Conservation (phyloP, 1,284 basidiomycete genomes). For the Cryptococcus hybrid region DNA sequence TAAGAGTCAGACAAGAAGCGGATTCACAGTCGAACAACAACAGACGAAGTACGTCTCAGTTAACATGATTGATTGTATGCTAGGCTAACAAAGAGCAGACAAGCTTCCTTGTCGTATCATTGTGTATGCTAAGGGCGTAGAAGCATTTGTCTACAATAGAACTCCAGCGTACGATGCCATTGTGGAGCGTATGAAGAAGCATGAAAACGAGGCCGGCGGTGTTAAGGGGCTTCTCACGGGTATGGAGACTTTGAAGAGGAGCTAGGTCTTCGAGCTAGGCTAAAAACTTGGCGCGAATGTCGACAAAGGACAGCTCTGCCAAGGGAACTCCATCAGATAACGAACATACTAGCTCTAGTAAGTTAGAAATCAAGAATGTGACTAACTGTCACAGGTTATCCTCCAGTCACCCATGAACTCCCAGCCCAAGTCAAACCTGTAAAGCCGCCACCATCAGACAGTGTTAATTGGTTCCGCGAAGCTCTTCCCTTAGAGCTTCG, state of each 20-base stretch:
- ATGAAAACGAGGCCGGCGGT: slow-evolving; percentile 18
- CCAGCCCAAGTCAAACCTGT: slow-evolving; percentile 11
- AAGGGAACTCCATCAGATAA: neutral
- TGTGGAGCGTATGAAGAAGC: slow-evolving; percentile 64
- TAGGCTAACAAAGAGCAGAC: slow-evolving; percentile 17
- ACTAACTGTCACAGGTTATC: neutral
- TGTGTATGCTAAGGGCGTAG: slow-evolving; percentile 73
- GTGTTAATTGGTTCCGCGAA: slow-evolving; percentile 57
- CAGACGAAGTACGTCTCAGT: slow-evolving; percentile 29
- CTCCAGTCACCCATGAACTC: slow-evolving; percentile 6
- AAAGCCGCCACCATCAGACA: slow-evolving; percentile 9
- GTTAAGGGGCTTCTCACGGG: slow-evolving; percentile 1
- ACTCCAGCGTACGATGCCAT: slow-evolving; percentile 85
- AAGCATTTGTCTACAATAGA: slow-evolving; percentile 87
- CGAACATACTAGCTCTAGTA: neutral
- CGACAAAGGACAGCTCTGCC: slow-evolving; percentile 6
- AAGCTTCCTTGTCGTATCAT: slow-evolving; percentile 72
- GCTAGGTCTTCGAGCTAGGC: slow-evolving; percentile 8
- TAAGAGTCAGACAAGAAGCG: slow-evolving; percentile 60
- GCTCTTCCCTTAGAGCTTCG: slow-evolving; percentile 75
- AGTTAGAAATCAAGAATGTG: neutral
- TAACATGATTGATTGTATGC: neutral
- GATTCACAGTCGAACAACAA: slow-evolving; percentile 26
- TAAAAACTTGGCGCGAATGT: slow-evolving; percentile 15
- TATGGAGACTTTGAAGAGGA: slow-evolving; percentile 7